These are phyloP conservation scores for Puccinia polysora DNA, from an alignment of 1,284 basidiomycete species.

Conservation along the genomic window DNA sequence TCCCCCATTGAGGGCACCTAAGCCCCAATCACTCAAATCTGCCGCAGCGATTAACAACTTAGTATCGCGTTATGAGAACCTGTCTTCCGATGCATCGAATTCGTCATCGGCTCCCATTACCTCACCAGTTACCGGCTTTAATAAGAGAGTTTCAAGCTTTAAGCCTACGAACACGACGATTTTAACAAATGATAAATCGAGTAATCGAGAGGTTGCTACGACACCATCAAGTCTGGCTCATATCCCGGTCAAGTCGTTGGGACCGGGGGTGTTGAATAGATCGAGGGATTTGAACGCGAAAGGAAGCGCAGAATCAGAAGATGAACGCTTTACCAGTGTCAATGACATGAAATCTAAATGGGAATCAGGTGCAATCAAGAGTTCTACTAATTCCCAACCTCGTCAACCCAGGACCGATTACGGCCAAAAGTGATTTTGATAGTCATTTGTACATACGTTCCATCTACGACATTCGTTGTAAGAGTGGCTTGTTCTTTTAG, in stretches of 20 bases:
- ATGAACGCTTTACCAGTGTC: conserved; percentile 2
- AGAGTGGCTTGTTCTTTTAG: too few relatives aligned
- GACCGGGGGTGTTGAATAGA: conserved; percentile 1
- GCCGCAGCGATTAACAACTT: conserved; percentile 36
- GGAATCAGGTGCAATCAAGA: conserved; percentile 24
- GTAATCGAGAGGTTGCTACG: neutral
- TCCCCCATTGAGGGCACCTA: conserved; percentile 35
- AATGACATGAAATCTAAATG: conserved; percentile 29
- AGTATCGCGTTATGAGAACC: conserved; percentile 38
- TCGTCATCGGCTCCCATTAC: neutral
- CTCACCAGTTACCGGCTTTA: neutral
- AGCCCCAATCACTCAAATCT: conserved; percentile 41
- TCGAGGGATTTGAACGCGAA: too few relatives aligned
- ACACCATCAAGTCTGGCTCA: too few relatives aligned
- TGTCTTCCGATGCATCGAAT: neutral
- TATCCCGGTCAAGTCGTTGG: conserved; percentile 8
- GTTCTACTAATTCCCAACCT: neutral
- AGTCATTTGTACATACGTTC: neutral
- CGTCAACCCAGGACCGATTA: conserved; percentile 32
- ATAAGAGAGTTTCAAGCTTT: conserved; percentile 10
- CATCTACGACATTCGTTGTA: too few relatives aligned
- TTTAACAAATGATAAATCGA: neutral
- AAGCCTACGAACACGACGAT: conserved; percentile 7
- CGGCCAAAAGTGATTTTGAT: conserved; percentile 18
- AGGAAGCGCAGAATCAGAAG: too few relatives aligned